phyloP scores from a whole-genome alignment of 257 asterid genomes.

The Primulina huaijiensis region DNA sequence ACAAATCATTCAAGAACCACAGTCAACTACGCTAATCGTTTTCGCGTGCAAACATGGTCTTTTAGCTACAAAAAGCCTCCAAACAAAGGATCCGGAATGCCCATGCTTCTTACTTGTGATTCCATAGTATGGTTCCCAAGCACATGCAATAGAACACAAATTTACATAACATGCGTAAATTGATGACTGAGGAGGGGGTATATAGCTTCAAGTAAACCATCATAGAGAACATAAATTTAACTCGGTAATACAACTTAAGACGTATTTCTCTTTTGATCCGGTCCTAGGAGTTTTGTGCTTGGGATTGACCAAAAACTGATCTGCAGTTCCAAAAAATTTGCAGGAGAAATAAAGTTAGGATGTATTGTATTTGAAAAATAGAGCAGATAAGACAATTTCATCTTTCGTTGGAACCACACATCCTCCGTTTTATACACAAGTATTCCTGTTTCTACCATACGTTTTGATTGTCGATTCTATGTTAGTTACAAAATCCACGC shows the following conservation, averaged over 20 bases:
- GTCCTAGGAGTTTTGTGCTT: slow-evolving; percentile 40
- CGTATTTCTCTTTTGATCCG: slow-evolving; percentile 42
- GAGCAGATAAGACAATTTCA: neutral
- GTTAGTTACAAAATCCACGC: too few relatives aligned
- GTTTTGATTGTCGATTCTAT: neutral
- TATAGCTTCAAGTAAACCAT: neutral
- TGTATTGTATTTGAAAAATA: neutral
- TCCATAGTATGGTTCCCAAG: too few relatives aligned
- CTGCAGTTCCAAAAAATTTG: slow-evolving; percentile 33
- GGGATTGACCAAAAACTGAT: slow-evolving; percentile 65
- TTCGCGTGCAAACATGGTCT: too few relatives aligned
- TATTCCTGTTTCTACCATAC: neutral
- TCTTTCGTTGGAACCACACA: neutral
- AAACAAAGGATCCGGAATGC: too few relatives aligned
- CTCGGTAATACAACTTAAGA: slow-evolving; percentile 15
- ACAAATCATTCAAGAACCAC: too few relatives aligned
- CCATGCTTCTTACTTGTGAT: too few relatives aligned
- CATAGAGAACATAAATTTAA: neutral
- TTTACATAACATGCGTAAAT: too few relatives aligned
- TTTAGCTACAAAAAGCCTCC: too few relatives aligned
- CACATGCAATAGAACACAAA: too few relatives aligned
- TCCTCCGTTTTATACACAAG: neutral
- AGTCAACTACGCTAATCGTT: too few relatives aligned
- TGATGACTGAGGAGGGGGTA: too few relatives aligned
- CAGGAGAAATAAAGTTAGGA: neutral